Conservation (phyloP, 331 rosid genomes). For the Cydonia oblonga region DNA sequence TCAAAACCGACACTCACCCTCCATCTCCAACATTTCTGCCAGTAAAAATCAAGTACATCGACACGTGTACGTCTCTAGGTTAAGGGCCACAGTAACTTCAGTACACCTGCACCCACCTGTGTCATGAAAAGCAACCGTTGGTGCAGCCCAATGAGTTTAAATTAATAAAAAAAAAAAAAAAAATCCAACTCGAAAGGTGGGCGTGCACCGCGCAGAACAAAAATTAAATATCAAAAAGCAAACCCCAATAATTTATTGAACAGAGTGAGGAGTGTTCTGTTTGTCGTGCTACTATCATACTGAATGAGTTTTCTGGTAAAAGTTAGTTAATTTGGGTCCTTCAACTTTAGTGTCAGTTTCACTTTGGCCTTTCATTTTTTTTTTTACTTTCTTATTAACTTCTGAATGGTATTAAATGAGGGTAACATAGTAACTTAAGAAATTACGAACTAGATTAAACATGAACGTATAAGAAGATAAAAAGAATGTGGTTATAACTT, state of each 20-base stretch:
- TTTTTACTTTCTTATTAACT: no score
- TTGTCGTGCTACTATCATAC: no score
- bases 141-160: slow-evolving; percentile 11
- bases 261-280: neutral
- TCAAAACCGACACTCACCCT: neutral
- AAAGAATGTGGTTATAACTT: no score
- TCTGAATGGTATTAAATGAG: no score
- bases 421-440: no score
- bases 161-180: neutral
- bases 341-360: neutral
- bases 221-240: slow-evolving; percentile 8
- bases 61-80: slow-evolving; percentile 14
- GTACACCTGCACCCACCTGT: neutral
- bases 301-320: no score
- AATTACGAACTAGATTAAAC: no score
- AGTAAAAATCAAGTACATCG: neutral
- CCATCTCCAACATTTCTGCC: neutral
- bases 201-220: slow-evolving; percentile 19
- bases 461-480: no score
- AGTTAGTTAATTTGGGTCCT: neutral
- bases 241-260: neutral
- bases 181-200: slow-evolving; percentile 21
- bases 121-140: neutral
- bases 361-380: no score
- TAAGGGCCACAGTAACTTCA: neutral